phyloP scores from a whole-genome alignment of 2,329 filamentous ascomycete genomes.

The Epichloe glyceriae region DNA sequence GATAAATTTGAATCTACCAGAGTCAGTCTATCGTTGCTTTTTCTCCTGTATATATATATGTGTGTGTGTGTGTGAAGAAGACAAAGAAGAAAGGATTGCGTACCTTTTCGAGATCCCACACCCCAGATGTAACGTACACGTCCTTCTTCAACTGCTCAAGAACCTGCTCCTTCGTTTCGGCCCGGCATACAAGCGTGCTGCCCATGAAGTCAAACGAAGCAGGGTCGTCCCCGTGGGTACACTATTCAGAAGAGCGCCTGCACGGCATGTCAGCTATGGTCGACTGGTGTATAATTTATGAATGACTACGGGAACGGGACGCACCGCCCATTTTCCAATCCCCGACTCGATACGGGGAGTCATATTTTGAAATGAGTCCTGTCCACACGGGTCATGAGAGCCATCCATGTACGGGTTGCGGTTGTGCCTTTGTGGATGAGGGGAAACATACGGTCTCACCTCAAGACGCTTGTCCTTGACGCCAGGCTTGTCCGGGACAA shows the following conservation, averaged over 20 bases:
- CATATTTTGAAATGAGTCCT: conserved; percentile 44
- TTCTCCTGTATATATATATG: not conserved
- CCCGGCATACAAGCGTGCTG: conserved; percentile 55
- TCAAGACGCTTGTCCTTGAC: conserved; percentile 47
- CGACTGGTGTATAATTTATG: not conserved
- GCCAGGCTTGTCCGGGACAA: conserved; percentile 54
- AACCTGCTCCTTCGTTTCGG: conserved; percentile 57
- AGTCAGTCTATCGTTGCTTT: not conserved
- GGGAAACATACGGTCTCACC: conserved; percentile 37
- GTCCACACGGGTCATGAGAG: not conserved
- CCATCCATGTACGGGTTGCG: too few relatives aligned
- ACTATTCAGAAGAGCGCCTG: conserved; percentile 56
- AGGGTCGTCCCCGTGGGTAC: conserved; percentile 48
- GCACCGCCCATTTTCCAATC: conserved; percentile 52
- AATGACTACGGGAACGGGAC: conserved; percentile 8
- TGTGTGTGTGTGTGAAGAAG: too few relatives aligned
- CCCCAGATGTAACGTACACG: conserved; percentile 56
- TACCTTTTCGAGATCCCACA: conserved; percentile 69
- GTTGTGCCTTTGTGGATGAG: not conserved
- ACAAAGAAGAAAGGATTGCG: conserved; percentile 4
- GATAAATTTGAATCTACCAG: conserved; percentile 35
- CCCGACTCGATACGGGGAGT: conserved; percentile 36
- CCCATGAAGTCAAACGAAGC: conserved; percentile 57
- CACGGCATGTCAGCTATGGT: not conserved
- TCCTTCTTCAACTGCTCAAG: conserved; percentile 55